phyloP scores from a whole-genome alignment of 2,329 filamentous ascomycete species.

The Stachybotrys elegans region DNA sequence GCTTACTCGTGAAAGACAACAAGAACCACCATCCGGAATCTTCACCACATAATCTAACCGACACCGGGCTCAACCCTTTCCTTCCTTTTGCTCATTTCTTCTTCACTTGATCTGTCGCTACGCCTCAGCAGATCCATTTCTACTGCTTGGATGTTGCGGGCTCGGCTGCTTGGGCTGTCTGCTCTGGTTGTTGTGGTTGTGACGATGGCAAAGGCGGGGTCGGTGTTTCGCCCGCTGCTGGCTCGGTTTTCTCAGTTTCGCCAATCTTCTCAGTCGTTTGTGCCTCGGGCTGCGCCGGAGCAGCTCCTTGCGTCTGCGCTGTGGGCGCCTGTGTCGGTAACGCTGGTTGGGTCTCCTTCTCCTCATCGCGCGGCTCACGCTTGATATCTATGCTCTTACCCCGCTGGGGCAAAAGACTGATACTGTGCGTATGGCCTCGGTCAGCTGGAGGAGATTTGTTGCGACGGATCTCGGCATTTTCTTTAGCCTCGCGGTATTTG shows the following conservation, averaged over 20 bases:
- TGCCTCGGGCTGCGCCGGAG: conserved; percentile 8
- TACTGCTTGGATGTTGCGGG: no score
- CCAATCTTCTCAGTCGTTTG: no score
- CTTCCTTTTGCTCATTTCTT: no score
- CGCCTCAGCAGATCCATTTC: no score
- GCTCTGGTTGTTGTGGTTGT: conserved; percentile 5
- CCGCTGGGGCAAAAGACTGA: conserved; percentile 28
- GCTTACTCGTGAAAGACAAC: no score
- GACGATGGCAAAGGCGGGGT: background rate
- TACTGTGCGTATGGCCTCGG: conserved; percentile 14
- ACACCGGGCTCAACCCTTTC: no score
- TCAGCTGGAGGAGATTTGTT: conserved; percentile 50
- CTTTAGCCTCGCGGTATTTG: conserved; percentile 57
- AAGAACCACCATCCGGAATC: no score
- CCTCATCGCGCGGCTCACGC: conserved; percentile 25
- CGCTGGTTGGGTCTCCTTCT: conserved; percentile 6
- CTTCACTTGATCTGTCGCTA: no score
- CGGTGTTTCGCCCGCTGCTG: background rate
- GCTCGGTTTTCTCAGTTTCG: no score
- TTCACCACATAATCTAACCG: no score
- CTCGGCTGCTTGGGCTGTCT: no score
- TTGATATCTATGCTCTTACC: conserved; percentile 45
- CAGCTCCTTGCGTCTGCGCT: conserved; percentile 8
- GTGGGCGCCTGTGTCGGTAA: conserved; percentile 3
- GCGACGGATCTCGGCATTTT: conserved; percentile 48